Evolutionary conservation across 139 green algal genomes (phyloP).

Genomic region (Tetradesmus obliquus): DNA sequence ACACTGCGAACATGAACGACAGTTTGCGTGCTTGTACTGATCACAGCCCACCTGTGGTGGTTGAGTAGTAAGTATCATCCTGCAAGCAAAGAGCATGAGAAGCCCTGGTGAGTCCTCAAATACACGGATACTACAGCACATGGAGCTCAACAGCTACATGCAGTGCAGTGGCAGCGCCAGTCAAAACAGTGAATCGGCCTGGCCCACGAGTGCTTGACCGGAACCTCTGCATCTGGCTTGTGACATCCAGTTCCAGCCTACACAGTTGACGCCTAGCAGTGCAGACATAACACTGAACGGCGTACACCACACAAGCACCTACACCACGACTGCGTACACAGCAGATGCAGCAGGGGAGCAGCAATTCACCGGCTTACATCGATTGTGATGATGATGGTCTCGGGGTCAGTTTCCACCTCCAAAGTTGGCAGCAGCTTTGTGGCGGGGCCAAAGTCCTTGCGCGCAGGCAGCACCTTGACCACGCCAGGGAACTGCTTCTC

Average conservation of each 20-base stretch:
- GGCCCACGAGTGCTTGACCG: no score
- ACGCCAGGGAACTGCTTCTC: constrained; percentile 6
- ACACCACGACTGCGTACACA: neutral
- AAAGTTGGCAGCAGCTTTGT: neutral
- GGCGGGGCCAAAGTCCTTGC: neutral
- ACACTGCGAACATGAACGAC: no score
- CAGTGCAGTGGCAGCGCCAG: no score
- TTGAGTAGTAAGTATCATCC: neutral
- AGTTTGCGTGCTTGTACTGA: no score
- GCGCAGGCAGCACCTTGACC: neutral
- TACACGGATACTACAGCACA: no score
- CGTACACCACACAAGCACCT: no score
- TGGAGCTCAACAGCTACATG: no score
- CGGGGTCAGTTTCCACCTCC: neutral
- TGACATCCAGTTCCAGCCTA: no score
- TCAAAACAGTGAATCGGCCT: no score
- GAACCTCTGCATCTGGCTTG: no score
- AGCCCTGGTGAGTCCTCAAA: no score
- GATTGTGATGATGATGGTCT: neutral
- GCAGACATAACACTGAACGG: neutral
- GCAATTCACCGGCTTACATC: neutral
- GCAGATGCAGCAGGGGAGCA: no score
- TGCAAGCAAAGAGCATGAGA: neutral
- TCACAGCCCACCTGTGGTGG: neutral
- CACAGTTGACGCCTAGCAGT: neutral